Percentiles rank a stretch among this genome's conserved stretches.
Conservation (phyloP, 371 early-diverging fungal species). For the Blastocladiella emersonii region DNA sequence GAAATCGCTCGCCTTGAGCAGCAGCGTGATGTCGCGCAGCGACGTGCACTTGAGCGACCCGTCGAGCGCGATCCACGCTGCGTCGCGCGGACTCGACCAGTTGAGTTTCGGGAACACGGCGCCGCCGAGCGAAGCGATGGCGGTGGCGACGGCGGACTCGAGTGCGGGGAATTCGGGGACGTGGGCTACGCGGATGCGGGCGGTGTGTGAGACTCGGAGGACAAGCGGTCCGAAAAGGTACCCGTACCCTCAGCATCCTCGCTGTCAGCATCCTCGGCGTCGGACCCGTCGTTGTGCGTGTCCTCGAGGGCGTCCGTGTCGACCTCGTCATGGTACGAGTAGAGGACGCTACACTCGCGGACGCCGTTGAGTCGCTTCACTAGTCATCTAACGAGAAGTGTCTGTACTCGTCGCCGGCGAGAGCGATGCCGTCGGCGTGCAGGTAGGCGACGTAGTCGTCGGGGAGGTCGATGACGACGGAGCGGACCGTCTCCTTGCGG, state of each 20-base stretch:
- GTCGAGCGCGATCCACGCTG: slow-evolving; percentile 72
- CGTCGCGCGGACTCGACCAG: slow-evolving; percentile 90
- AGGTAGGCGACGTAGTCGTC: slow-evolving; percentile 67
- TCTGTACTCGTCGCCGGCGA: slow-evolving; percentile 48
- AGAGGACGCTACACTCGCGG: background rate
- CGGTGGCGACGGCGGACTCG: slow-evolving; percentile 40
- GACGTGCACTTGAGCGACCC: slow-evolving; percentile 61
- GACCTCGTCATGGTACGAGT: background rate
- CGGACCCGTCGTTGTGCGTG: slow-evolving; percentile 15
- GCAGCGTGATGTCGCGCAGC: slow-evolving; percentile 60
- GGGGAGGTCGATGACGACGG: slow-evolving; percentile 48
- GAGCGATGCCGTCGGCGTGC: slow-evolving; percentile 63
- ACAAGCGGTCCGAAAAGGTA: too few relatives aligned
- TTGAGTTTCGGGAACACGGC: slow-evolving; percentile 81
- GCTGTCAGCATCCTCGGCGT: slow-evolving; percentile 30
- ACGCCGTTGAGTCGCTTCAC: too few relatives aligned
- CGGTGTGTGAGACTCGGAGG: background rate
- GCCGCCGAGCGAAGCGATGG: slow-evolving; percentile 59
- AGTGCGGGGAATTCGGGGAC: slow-evolving; percentile 42
- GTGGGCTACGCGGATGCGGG: slow-evolving; percentile 9
- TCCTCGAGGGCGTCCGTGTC: background rate
- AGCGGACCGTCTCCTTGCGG: slow-evolving; percentile 44
- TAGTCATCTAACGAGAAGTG: too few relatives aligned
- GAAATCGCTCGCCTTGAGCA: slow-evolving; percentile 83
- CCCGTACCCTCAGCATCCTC: slow-evolving; percentile 29